A percentile compares a stretch with the other conserved stretches of the same genome.
Conservation (phyloP, 192 early-diverging fungal species). For the Hyaloraphidium curvatum region DNA sequence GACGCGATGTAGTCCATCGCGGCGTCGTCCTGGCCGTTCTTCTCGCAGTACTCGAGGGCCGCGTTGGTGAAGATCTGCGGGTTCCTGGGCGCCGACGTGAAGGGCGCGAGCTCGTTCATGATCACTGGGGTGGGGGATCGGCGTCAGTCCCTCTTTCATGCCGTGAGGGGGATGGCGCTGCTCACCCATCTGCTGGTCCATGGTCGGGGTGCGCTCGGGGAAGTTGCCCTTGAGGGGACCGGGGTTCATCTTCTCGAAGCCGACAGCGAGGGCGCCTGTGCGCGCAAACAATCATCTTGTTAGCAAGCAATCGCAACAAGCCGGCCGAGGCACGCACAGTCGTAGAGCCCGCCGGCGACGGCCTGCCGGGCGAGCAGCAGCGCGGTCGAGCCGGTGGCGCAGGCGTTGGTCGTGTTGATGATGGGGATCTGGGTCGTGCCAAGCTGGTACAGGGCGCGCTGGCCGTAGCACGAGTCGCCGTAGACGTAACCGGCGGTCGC, state of each 20-base stretch:
- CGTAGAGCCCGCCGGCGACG: too few relatives aligned
- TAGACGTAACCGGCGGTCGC: conserved; percentile 26
- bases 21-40: conserved; percentile 28
- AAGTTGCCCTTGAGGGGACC: conserved; percentile 1
- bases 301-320: too few relatives aligned
- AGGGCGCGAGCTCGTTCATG: conserved; percentile 36
- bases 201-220: neutral
- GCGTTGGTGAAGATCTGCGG: conserved; percentile 57
- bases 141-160: too few relatives aligned
- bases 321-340: too few relatives aligned
- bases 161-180: too few relatives aligned
- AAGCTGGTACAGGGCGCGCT: conserved; percentile 48
- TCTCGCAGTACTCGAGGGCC: conserved; percentile 44
- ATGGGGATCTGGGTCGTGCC: conserved; percentile 47
- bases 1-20: conserved; percentile 45
- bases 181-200: too few relatives aligned
- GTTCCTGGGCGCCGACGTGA: conserved; percentile 26
- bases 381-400: conserved; percentile 53
- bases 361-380: conserved; percentile 37
- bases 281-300: too few relatives aligned
- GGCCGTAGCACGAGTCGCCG: conserved; percentile 43
- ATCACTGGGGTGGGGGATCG: too few relatives aligned
- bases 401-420: too few relatives aligned
- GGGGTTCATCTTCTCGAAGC: conserved; percentile 45
- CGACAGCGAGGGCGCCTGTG: conserved; percentile 51